Evolutionary conservation across 371 early-diverging fungal species (phyloP).

Genomic region (Rhizomucor pusillus): DNA sequence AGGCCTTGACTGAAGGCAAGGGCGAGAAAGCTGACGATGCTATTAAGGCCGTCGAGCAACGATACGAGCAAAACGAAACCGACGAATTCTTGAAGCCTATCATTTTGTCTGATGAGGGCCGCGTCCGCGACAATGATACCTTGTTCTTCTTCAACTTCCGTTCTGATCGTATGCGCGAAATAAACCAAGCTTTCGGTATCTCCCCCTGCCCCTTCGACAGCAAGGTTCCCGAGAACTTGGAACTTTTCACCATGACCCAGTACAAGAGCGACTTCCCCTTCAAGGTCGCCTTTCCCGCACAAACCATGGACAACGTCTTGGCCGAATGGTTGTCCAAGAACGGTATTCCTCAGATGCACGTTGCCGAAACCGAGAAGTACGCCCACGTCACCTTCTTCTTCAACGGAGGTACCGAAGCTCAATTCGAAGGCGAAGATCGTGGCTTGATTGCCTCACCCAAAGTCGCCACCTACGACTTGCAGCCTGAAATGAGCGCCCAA

Average conservation of each 20-base stretch:
- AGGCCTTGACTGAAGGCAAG: slow-evolving; percentile 81
- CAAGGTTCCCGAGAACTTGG: slow-evolving; percentile 74
- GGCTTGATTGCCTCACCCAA: slow-evolving; percentile 90
- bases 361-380: slow-evolving; percentile 99
- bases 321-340: slow-evolving; percentile 94
- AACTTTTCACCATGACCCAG: slow-evolving; percentile 96
- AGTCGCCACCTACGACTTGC: slow-evolving; percentile 96
- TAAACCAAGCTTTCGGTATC: slow-evolving; percentile 87
- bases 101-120: slow-evolving; percentile 75
- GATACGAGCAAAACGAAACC: slow-evolving; percentile 85
- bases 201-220: slow-evolving; percentile 86
- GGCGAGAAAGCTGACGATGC: slow-evolving; percentile 77
- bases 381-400: slow-evolving; percentile 99
- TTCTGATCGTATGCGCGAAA: slow-evolving; percentile 99
- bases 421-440: slow-evolving; percentile 87
- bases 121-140: slow-evolving; percentile 78
- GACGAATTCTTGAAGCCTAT: slow-evolving; percentile 99
- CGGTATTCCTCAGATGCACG: slow-evolving; percentile 88
- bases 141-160: slow-evolving; percentile 96
- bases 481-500: slow-evolving; percentile 95
- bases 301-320: slow-evolving; percentile 95
- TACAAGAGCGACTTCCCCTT: slow-evolving; percentile 96
- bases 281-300: slow-evolving; percentile 91
- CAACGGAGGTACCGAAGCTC: slow-evolving; percentile 97
- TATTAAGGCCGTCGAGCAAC: slow-evolving; percentile 75